These are phyloP conservation scores for Aspergillus flavus DNA, from an alignment of 2,329 filamentous ascomycete genomes.

Conservation along the genomic window DNA sequence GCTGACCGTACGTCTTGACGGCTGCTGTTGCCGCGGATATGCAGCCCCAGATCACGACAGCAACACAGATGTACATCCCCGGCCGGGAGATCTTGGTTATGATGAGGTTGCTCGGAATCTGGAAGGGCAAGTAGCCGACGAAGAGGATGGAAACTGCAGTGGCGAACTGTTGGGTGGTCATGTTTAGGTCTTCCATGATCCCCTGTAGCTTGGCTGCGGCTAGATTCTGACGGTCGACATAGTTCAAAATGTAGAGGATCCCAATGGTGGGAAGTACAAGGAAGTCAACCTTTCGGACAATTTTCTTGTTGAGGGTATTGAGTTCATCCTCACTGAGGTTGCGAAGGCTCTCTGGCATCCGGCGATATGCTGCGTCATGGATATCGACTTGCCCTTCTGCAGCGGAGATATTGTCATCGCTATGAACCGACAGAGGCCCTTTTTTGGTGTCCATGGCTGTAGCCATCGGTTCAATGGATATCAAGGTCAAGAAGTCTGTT, in stretches of 20 bases:
- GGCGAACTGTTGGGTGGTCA: constrained; percentile 40
- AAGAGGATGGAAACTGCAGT: constrained; percentile 31
- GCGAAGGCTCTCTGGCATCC: constrained; percentile 30
- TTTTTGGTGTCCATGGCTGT: constrained; percentile 24
- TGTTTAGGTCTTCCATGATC: constrained; percentile 43
- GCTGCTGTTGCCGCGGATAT: constrained; percentile 61
- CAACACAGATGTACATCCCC: constrained; percentile 54
- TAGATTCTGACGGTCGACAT: constrained; percentile 44
- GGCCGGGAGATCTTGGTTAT: constrained; percentile 56
- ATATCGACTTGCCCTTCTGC: constrained; percentile 27
- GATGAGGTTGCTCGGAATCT: constrained; percentile 53
- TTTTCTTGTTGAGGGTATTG: constrained; percentile 23
- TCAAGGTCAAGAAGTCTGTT: neutral
- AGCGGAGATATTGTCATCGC: constrained; percentile 23
- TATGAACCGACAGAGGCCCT: constrained; percentile 1
- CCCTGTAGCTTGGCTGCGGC: constrained; percentile 45
- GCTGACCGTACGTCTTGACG: constrained; percentile 55
- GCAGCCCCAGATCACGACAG: constrained; percentile 63
- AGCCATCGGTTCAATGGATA: constrained; percentile 1
- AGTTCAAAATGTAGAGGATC: constrained; percentile 46
- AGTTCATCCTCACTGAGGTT: constrained; percentile 27
- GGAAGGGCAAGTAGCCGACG: constrained; percentile 31
- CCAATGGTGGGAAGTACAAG: constrained; percentile 35
- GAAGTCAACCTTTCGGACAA: constrained; percentile 36
- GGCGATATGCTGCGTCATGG: constrained; percentile 14